Evolutionary conservation across 257 asterid species (phyloP), one percentile per base, ranked within the genome.

Genomic region (Verbascum thapsus): DNA sequence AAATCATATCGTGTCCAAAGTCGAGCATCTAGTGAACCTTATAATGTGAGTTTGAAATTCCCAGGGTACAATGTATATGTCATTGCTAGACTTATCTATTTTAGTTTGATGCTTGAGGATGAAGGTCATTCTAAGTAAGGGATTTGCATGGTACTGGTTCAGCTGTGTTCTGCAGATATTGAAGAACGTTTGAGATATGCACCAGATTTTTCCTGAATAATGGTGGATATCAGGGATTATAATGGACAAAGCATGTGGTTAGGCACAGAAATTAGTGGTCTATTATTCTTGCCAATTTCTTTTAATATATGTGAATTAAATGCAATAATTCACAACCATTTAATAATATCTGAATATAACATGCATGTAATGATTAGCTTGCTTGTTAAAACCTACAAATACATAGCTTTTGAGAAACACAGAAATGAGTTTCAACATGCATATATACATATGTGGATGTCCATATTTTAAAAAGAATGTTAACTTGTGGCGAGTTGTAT

Each of bases 1-100:
- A 85, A 87, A 80, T 95, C 97, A 44, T 92, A 92, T 71, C 97
- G 96, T 58, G 94, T 92, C 70, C 96, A 92, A 78, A 92, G 99
- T 68, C 80, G 91, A 78, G 95, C 95, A 74, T 85, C 90, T 60
- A 79, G 76, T 64, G 91, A 83, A 70, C 81, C 72, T 57, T 78
- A 73, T 60, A 75, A 69, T 62, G 99, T 92, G 81, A 87, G 85
- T 75, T 63, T 53, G 37, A 58, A 53, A 37, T 56, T 22, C 23
- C 41, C 11, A 13, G 49, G 8, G 10, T 35, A 41, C n/a, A 51
- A 12, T 69, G 30, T 58, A n/a, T 13, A 45, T 49, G 23, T 38
- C 35, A 22, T 62, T 61, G 18, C 45, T n/a, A 42, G 61, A 63
- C 40, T 68, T 58, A 18, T 64, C 49, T 37, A 35, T 62, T n/a